Evolutionary conservation across 2,329 filamentous ascomycete species (phyloP).

Genomic region (Cladosporium oxysporum): DNA sequence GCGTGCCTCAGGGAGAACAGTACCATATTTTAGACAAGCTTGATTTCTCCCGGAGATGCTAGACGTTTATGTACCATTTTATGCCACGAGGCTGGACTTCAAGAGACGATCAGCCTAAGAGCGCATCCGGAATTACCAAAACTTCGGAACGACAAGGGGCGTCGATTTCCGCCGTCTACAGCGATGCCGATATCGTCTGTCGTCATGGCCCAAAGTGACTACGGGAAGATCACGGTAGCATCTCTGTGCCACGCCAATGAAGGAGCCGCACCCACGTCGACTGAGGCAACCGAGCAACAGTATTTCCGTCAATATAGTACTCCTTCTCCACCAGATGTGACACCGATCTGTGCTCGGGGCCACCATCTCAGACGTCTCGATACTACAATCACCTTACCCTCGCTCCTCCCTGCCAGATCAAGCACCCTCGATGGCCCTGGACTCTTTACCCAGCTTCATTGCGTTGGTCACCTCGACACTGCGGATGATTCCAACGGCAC

Average conservation of each 20-base stretch:
- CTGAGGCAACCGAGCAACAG: not conserved
- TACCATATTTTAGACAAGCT: not conserved
- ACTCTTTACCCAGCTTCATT: not conserved
- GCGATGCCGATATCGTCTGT: not conserved
- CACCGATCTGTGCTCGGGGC: not conserved
- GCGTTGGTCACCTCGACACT: not conserved
- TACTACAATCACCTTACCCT: not conserved
- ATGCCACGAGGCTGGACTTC: not conserved
- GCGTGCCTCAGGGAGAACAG: not conserved
- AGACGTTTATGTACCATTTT: not conserved
- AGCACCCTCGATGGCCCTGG: not conserved
- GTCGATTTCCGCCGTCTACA: not conserved
- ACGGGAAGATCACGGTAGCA: not conserved
- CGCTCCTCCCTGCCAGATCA: not conserved
- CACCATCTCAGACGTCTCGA: not conserved
- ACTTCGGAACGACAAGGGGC: not conserved
- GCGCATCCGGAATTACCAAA: not conserved
- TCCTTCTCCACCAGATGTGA: not conserved
- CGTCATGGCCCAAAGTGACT: not conserved
- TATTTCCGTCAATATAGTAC: not conserved
- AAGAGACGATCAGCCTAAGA: not conserved
- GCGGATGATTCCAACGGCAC: not conserved
- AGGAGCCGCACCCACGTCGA: not conserved
- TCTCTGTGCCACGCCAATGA: not conserved
- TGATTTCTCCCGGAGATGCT: not conserved